phyloP scores from a whole-genome alignment of 352 stramenopile genomes.

The Chrysophaeum taylorii region DNA sequence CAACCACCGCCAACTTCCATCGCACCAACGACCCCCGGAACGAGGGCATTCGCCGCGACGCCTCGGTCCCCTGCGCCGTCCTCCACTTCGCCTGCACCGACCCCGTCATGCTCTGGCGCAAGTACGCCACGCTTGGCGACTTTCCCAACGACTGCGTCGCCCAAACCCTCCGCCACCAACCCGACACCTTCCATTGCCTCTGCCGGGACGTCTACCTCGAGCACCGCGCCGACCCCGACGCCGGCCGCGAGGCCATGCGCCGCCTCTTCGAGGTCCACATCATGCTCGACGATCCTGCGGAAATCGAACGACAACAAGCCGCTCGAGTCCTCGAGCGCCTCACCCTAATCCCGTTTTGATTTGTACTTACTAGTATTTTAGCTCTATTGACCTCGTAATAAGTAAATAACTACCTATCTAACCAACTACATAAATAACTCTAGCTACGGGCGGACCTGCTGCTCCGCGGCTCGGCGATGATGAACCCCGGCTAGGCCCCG shows the following conservation, averaged over 20 bases:
- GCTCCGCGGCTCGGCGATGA: too few relatives aligned
- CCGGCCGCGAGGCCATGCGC: neutral
- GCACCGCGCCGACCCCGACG: neutral
- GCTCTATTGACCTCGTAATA: too few relatives aligned
- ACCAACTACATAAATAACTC: too few relatives aligned
- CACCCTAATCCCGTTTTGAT: too few relatives aligned
- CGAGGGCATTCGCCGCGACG: neutral
- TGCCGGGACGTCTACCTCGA: neutral
- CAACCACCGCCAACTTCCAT: too few relatives aligned
- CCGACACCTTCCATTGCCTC: neutral
- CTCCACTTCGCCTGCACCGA: neutral
- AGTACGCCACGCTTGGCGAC: slow-evolving; percentile 1
- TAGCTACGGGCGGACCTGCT: too few relatives aligned
- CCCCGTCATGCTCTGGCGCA: neutral
- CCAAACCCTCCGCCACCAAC: neutral
- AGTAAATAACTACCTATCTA: too few relatives aligned
- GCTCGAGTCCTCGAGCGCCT: too few relatives aligned
- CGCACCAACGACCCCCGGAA: slow-evolving; percentile 1
- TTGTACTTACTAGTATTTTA: too few relatives aligned
- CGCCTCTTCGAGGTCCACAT: neutral
- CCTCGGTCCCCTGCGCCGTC: neutral
- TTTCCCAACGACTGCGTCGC: slow-evolving; percentile 6
- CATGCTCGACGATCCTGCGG: too few relatives aligned
- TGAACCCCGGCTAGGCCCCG: too few relatives aligned
- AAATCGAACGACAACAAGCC: too few relatives aligned